phyloP scores from a whole-genome alignment of 805 yeast species.

The Lipomyces sp. region DNA sequence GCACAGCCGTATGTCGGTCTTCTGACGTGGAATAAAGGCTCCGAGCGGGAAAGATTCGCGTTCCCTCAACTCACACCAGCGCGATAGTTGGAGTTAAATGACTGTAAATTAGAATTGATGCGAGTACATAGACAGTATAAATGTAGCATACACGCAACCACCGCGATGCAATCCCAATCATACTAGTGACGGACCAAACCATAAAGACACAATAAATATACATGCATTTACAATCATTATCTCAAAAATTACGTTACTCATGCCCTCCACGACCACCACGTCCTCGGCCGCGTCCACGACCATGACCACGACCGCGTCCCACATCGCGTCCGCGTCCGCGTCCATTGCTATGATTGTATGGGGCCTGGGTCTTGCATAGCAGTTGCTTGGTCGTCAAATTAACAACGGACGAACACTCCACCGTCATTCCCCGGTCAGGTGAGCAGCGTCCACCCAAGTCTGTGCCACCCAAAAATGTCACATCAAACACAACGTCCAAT shows the following conservation, averaged over 20 bases:
- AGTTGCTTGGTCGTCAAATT: slow-evolving; percentile 72
- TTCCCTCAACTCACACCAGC: slow-evolving; percentile 21
- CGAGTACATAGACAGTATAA: not conserved
- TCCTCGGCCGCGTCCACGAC: not conserved
- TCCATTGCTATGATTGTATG: slow-evolving; percentile 1
- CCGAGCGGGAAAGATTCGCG: slow-evolving; percentile 23
- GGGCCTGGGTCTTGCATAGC: not conserved
- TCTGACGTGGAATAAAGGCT: slow-evolving; percentile 51
- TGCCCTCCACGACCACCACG: slow-evolving; percentile 38
- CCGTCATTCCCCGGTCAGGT: slow-evolving; percentile 80
- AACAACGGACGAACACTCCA: slow-evolving; percentile 80
- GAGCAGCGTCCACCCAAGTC: slow-evolving; percentile 75
- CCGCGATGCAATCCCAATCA: not conserved
- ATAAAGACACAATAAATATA: not conserved
- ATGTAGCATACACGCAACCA: not conserved
- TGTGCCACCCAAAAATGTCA: slow-evolving; percentile 80
- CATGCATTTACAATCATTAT: not conserved
- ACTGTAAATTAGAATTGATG: not conserved
- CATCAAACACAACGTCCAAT: slow-evolving; percentile 82
- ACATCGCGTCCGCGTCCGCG: not conserved
- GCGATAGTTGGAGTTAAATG: not conserved
- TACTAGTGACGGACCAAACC: not conserved
- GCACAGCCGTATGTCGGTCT: slow-evolving; percentile 91
- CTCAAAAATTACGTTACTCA: not conserved
- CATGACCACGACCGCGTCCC: not conserved